phyloP scores from a whole-genome alignment of 257 asterid genomes.

The Primulina huaijiensis region DNA sequence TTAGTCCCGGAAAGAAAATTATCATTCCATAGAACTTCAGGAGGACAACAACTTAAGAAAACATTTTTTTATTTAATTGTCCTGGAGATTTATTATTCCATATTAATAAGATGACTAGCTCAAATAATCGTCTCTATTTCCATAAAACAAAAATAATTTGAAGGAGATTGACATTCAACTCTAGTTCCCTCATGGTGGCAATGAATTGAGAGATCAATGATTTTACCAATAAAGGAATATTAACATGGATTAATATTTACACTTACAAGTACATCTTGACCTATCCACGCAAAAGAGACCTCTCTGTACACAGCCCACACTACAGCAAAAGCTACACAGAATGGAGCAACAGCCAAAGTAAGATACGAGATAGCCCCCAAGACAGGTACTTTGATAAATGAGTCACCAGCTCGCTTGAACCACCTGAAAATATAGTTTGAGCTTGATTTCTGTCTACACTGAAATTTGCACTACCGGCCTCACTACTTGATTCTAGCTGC shows the following conservation, averaged over 20 bases:
- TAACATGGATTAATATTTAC: conserved; percentile 9
- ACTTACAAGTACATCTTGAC: conserved; percentile 90
- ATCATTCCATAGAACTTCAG: background rate
- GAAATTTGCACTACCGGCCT: background rate
- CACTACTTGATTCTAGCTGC: background rate
- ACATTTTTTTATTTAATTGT: background rate
- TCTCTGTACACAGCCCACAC: conserved; percentile 75
- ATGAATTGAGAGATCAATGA: background rate
- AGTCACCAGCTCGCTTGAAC: conserved; percentile 39
- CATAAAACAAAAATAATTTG: background rate
- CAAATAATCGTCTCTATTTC: background rate
- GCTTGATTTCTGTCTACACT: background rate
- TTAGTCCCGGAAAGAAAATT: background rate
- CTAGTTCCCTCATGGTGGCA: background rate
- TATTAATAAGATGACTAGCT: background rate
- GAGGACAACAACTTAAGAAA: background rate
- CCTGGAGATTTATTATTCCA: background rate
- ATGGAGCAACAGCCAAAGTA: conserved; percentile 77
- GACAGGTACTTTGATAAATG: conserved; percentile 46
- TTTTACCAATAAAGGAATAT: conserved; percentile 74
- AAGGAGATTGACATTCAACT: background rate
- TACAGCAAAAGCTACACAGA: conserved; percentile 78
- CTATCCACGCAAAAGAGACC: conserved; percentile 80
- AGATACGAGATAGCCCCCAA: conserved; percentile 66
- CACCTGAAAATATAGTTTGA: conserved; percentile 28